Evolutionary conservation across 2,329 filamentous ascomycete genomes (phyloP).

Genomic region (Neopestalotiopsis sp.): DNA sequence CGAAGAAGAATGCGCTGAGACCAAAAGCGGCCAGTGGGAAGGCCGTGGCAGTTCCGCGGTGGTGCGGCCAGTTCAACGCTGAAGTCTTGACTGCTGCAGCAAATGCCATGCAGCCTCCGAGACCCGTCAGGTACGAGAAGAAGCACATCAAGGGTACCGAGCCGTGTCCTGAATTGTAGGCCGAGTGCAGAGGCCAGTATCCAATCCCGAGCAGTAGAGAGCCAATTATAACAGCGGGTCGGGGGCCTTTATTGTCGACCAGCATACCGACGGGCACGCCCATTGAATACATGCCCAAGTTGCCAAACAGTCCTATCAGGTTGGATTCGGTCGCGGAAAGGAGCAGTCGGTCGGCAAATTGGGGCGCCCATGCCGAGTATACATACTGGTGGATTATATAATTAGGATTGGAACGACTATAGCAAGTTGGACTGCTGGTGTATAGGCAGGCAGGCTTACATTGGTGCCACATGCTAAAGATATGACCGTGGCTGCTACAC

Average conservation of each 20-base stretch:
- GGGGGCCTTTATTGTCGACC: conserved; percentile 81
- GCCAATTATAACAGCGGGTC: conserved; percentile 78
- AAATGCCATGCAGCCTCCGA: conserved; percentile 93
- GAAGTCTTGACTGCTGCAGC: conserved; percentile 84
- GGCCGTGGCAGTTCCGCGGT: conserved; percentile 91
- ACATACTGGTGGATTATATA: conserved; percentile 73
- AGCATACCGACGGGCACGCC: conserved; percentile 90
- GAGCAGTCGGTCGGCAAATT: conserved; percentile 86
- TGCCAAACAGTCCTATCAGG: conserved; percentile 84
- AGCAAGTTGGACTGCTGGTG: neutral
- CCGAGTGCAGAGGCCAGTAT: conserved; percentile 84
- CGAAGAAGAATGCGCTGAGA: conserved; percentile 95
- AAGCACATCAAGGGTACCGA: conserved; percentile 73
- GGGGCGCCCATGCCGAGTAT: conserved; percentile 96
- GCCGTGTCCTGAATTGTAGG: conserved; percentile 72
- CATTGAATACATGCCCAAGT: conserved; percentile 90
- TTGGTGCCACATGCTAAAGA: conserved; percentile 93
- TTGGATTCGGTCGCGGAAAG: conserved; percentile 94
- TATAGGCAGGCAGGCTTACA: conserved; percentile 54
- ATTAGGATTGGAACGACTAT: conserved; percentile 19
- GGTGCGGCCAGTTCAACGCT: conserved; percentile 88
- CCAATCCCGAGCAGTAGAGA: conserved; percentile 75
- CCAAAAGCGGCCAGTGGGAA: conserved; percentile 94
- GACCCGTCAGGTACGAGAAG: conserved; percentile 83
- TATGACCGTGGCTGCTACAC: conserved; percentile 82